These are phyloP conservation scores for Irpex rosettiformis DNA, from an alignment of 1,284 basidiomycete species.

Conservation along the genomic window DNA sequence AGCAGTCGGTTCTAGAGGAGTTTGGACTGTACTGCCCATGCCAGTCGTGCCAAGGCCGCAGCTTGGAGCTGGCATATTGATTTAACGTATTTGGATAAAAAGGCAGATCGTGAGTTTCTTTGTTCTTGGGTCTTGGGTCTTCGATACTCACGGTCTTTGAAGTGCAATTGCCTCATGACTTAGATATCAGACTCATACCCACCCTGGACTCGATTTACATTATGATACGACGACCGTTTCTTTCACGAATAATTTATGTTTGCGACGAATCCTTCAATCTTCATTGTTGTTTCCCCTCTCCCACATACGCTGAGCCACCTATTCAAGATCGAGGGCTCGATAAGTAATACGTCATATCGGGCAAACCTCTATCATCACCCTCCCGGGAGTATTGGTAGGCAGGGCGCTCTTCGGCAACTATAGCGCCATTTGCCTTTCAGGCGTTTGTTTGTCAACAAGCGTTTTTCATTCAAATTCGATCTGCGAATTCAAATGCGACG, in stretches of 20 bases:
- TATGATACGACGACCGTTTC: neutral
- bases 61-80: neutral
- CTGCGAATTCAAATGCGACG: too few species aligned
- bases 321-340: too few species aligned
- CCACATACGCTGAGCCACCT: too few species aligned
- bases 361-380: too few species aligned
- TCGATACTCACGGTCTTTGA: neutral
- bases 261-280: neutral
- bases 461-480: too few species aligned
- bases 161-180: neutral
- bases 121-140: neutral
- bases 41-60: conserved; percentile 6
- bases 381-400: too few species aligned
- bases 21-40: conserved; percentile 10
- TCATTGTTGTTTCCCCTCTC: neutral
- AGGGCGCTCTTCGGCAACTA: too few species aligned
- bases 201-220: neutral
- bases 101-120: neutral
- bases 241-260: neutral
- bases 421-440: too few species aligned
- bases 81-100: neutral
- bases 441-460: too few species aligned
- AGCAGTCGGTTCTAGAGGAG: conserved; percentile 12
- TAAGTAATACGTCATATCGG: too few species aligned
- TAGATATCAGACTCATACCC: neutral